Evolutionary conservation across 768 basidiomycete genomes (phyloP), one percentile per base, ranked within the genome.

Genomic region (Suillus decipiens): DNA sequence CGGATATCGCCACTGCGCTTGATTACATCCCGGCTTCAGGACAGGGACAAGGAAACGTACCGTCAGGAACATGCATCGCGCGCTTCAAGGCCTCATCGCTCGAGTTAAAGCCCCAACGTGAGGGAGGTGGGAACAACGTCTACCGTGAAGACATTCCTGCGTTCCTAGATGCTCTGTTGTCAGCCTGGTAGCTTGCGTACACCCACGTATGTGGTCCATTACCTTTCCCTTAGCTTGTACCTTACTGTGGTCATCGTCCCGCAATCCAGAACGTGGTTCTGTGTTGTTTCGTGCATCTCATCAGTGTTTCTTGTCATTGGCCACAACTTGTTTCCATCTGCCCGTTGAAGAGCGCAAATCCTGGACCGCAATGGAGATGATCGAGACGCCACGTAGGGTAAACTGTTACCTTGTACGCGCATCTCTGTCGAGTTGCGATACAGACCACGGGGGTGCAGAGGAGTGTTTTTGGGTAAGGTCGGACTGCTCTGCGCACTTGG

Each of bases 321-420:
- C n/a, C n/a, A n/a, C n/a, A n/a, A n/a, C n/a, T n/a, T n/a, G n/a
- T n/a, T n/a, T n/a, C n/a, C n/a, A n/a, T n/a, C n/a, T n/a, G 3
- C 83, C 84, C 0, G 73, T 69, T 1, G 71, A 79, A 60, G 91
- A 92, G 70, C 83, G 89, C 9, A 82, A 86, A 66, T 95, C 92
- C 2, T 99, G 96, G 92, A 95, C 98, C 60, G 91, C 96, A 37
- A 98, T 99, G 96, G 89, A 90, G 64, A 78, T 99, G 68, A 99
- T 99, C 65, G 78, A 80, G 22, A 89, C 95, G 1, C 96, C 96
- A 0, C 72, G 80, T 34, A 84, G 85, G 2, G 69, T 86, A 15
- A 80, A 84, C 8, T 92, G 89, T 65, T 89, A 90, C 73, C 84
- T 99, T 45, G 81, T 97, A 24, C 86, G 90, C 39, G 87, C 92